Percentiles rank a stretch among this genome's conserved stretches.
Evolutionary conservation across 768 basidiomycete genomes (phyloP).

Genomic region (Terana coerulea): DNA sequence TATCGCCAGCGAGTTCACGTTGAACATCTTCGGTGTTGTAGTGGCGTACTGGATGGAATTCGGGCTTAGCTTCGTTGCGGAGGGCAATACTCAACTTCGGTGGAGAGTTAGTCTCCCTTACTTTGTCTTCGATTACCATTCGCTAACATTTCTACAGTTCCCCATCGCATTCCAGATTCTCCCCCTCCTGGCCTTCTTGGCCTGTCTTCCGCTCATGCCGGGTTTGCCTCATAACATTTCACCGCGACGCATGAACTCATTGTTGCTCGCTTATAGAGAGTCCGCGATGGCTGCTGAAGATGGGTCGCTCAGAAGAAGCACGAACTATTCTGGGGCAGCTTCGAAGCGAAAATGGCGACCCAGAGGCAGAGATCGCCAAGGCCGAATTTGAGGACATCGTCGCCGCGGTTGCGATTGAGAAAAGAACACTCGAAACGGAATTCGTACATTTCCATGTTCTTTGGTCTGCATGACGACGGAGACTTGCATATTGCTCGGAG

Average conservation of each 20-base stretch:
- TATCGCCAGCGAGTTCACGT: constrained; percentile 41
- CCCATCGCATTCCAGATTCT: constrained; percentile 44
- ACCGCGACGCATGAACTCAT: not conserved
- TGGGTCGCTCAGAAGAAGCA: constrained; percentile 36
- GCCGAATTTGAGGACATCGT: constrained; percentile 37
- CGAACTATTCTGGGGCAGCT: constrained; percentile 32
- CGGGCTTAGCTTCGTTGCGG: constrained; percentile 40
- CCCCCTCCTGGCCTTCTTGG: constrained; percentile 38
- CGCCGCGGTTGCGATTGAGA: constrained; percentile 36
- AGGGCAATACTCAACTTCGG: constrained; percentile 36
- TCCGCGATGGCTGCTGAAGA: constrained; percentile 37
- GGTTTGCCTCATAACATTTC: not conserved
- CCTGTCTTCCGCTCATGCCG: constrained; percentile 19
- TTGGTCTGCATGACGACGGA: constrained; percentile 33
- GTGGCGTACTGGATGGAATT: constrained; percentile 46
- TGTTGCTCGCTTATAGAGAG: constrained; percentile 19
- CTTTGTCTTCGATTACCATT: not conserved
- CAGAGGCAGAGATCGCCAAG: constrained; percentile 22
- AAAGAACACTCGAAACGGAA: constrained; percentile 36
- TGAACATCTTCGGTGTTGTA: constrained; percentile 38
- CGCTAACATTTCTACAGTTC: constrained; percentile 25
- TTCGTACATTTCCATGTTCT: constrained; percentile 42
- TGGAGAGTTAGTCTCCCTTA: constrained; percentile 26
- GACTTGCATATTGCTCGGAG: constrained; percentile 38
- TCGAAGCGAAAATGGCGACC: constrained; percentile 25